A percentile compares a stretch with the other conserved stretches of the same genome.
Evolutionary conservation across 139 green algal genomes (phyloP).

Genomic region (Asterochloris erici): DNA sequence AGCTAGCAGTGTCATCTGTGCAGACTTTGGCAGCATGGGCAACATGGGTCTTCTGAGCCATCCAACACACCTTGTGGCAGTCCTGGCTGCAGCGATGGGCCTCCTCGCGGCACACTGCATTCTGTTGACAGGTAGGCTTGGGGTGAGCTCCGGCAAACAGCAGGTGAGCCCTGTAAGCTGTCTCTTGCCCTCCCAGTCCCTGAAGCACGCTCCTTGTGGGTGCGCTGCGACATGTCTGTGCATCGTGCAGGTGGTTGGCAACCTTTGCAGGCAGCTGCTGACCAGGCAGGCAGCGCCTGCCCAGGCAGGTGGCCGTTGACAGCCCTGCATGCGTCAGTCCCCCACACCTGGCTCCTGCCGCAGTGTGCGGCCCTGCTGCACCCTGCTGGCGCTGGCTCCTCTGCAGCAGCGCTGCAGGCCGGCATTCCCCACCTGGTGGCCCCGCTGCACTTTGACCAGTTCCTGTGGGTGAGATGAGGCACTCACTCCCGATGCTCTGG

Average conservation of each 20-base stretch:
- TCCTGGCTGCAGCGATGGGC: conserved; percentile 33
- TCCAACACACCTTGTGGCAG: conserved; percentile 20
- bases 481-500: no score
- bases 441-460: conserved; percentile 70
- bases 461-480: conserved; percentile 28
- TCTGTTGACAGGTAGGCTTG: conserved; percentile 34
- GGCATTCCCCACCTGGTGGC: conserved; percentile 43
- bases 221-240: background rate
- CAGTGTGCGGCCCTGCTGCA: conserved; percentile 45
- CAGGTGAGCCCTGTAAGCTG: no score
- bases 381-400: conserved; percentile 51
- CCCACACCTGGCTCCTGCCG: conserved; percentile 51
- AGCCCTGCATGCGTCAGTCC: conserved; percentile 5
- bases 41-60: conserved; percentile 50
- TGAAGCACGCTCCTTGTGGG: no score
- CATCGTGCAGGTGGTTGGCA: conserved; percentile 22
- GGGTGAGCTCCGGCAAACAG: no score
- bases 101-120: conserved; percentile 14
- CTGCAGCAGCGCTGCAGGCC: conserved; percentile 31
- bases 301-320: background rate
- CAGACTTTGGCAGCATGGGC: conserved; percentile 61
- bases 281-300: background rate
- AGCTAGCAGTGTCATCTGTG: background rate
- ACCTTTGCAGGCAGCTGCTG: conserved; percentile 23
- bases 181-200: no score